Base-by-base conservation (phyloP, 2,329 filamentous ascomycete species). In the Bipolaris gigantea region DNA sequence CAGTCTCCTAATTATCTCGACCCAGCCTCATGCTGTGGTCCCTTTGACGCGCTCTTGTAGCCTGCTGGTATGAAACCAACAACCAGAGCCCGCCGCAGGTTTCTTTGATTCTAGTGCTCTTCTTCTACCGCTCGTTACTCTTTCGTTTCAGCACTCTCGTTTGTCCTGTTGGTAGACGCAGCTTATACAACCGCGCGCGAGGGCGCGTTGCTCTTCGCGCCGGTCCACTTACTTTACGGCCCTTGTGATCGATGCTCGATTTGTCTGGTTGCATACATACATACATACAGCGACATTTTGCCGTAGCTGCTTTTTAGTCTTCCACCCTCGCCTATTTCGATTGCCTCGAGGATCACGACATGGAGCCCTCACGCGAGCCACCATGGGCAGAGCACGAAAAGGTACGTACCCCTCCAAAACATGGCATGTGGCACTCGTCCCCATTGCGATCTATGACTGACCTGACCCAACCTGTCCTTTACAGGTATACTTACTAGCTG, bases 301-400 rank as follows among this genome's bases (percentile, higher is more conserved):
- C 54, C 61, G 55, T 63, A 61, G 65, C 59, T 71, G 66, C 64
- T 66, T 68, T 70, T 69, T 64, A 59, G 50, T 62, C 53, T 30
- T 61, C 62, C 68, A 54, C 65, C 67, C 66, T 57, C 61, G 56
- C 52, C 46, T 54, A 48, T 51, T 51, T 51, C 50, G 47, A 46
- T 44, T 51, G 47, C 50, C 47, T 57, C 50, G 47, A 51, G 48
- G 55, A 57, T 60, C 61, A 59, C 62, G 61, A 62, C 58, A 76
- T 76, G 75, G 74, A 77, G 64, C 71, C 73, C 66, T 51, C 48
- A 32, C 72, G 72, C 64, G 74, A 76, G 51, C 66, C 70, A 64
- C 73, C 74, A 64, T 79, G 75, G 75, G 70, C 73, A 66, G 75
- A 78, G 72, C 73, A 78, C 67, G 77, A 79, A 69, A 78, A 77